Conservation (phyloP, 2,329 filamentous ascomycete species). For the Samsoniella hepiali region DNA sequence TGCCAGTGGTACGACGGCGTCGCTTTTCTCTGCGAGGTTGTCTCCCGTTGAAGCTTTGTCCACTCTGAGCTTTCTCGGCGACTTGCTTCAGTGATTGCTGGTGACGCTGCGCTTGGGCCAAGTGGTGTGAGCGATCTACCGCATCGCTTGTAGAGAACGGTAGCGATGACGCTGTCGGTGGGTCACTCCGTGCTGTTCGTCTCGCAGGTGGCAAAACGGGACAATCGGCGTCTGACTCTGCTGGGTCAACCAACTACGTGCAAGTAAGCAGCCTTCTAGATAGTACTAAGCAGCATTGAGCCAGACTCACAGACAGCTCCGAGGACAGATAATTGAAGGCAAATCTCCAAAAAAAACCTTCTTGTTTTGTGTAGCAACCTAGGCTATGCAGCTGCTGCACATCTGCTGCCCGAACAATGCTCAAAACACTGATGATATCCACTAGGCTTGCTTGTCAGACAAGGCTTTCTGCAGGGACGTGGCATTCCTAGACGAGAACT, state of each 20-base stretch:
- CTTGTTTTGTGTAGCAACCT: not conserved
- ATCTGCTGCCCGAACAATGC: not conserved
- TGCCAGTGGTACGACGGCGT: not conserved
- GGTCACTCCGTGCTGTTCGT: not conserved
- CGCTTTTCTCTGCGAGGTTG: not conserved
- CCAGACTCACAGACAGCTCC: not conserved
- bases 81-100: not conserved
- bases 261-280: not conserved
- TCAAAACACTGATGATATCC: constrained; percentile 4
- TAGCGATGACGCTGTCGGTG: not conserved
- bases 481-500: not conserved
- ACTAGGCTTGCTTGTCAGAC: not conserved
- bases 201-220: not conserved
- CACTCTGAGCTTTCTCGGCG: not conserved
- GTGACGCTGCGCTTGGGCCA: not conserved
- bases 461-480: not conserved
- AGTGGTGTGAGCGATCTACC: not conserved
- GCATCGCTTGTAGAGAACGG: not conserved
- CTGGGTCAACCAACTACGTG: not conserved
- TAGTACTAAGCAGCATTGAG: not conserved
- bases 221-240: not conserved
- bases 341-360: not conserved
- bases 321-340: not conserved
- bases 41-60: not conserved
- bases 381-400: not conserved